Percentiles rank a stretch among this genome's conserved stretches.
These are phyloP conservation scores for Penicillium nordicum DNA, from an alignment of 2,329 filamentous ascomycete genomes.

Conservation along the genomic window DNA sequence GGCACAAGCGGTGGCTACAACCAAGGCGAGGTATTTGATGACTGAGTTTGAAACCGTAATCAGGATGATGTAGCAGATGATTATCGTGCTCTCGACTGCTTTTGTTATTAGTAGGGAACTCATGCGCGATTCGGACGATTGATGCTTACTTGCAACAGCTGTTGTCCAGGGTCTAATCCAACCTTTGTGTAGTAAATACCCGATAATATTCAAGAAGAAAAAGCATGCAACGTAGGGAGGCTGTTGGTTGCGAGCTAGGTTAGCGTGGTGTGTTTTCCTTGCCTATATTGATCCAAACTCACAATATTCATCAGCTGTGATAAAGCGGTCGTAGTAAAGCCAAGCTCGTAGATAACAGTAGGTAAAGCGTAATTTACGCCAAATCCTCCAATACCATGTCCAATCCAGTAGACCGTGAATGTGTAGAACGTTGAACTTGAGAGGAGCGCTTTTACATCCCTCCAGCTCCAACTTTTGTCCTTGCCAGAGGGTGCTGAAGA, in stretches of 20 bases:
- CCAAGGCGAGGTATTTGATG: conserved; percentile 38
- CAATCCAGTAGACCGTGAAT: conserved; percentile 42
- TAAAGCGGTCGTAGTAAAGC: conserved; percentile 41
- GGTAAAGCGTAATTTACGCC: conserved; percentile 42
- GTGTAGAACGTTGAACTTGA: conserved; percentile 38
- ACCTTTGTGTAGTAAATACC: conserved; percentile 36
- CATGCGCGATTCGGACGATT: too few relatives aligned
- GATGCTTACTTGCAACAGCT: conserved; percentile 37
- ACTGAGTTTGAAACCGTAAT: conserved; percentile 34
- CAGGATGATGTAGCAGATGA: conserved; percentile 42
- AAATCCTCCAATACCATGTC: conserved; percentile 45
- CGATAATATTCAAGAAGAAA: conserved; percentile 37
- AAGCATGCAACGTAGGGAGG: conserved; percentile 41
- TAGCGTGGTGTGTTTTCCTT: background rate
- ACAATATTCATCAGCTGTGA: conserved; percentile 47
- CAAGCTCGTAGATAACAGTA: conserved; percentile 45
- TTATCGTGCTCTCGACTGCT: conserved; percentile 35
- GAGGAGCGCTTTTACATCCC: conserved; percentile 30
- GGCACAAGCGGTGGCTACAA: conserved; percentile 36
- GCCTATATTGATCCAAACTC: background rate
- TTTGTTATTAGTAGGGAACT: conserved; percentile 9
- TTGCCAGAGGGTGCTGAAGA: conserved; percentile 30
- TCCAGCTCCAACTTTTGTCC: conserved; percentile 34
- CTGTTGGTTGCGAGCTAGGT: conserved; percentile 14
- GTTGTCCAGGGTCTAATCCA: conserved; percentile 40